Percentiles rank a stretch among this genome's conserved stretches.
phyloP scores from a whole-genome alignment of 139 green algal species.

The Chlamydomonas schloesseri region DNA sequence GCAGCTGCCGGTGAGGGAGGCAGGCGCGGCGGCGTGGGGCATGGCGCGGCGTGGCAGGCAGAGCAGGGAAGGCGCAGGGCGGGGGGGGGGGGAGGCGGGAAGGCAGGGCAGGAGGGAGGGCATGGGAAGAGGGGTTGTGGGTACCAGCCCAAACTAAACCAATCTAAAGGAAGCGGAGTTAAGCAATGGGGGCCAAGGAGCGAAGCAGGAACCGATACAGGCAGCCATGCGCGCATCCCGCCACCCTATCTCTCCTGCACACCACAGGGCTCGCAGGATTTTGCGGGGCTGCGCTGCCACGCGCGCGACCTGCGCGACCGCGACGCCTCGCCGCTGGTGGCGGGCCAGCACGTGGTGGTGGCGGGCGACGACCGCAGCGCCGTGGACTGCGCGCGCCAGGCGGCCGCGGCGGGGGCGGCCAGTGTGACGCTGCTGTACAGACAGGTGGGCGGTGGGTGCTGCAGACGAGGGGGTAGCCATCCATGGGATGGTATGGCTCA shows the following conservation, averaged over 20 bases:
- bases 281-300: conserved; percentile 18
- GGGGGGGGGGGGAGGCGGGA: background rate
- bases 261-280: conserved; percentile 10
- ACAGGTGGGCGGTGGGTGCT: background rate
- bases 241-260: background rate
- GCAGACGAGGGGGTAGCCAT: no score
- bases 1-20: background rate
- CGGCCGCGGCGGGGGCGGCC: conserved; percentile 3
- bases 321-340: conserved; percentile 1
- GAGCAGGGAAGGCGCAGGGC: background rate
- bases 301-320: background rate
- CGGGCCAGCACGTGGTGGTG: conserved; percentile 29
- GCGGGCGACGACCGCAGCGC: conserved; percentile 2
- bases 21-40: background rate
- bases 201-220: background rate
- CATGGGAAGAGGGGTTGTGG: no score
- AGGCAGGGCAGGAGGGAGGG: background rate
- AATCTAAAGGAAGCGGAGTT: no score
- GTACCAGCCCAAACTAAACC: no score
- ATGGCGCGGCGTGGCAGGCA: no score
- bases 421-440: conserved; percentile 29
- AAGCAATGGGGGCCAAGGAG: background rate
- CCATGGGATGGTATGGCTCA: no score
- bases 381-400: conserved; percentile 5
- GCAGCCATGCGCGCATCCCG: background rate